These are phyloP conservation scores for Candida corydali DNA, from an alignment of 805 yeast genomes.

Conservation along the genomic window DNA sequence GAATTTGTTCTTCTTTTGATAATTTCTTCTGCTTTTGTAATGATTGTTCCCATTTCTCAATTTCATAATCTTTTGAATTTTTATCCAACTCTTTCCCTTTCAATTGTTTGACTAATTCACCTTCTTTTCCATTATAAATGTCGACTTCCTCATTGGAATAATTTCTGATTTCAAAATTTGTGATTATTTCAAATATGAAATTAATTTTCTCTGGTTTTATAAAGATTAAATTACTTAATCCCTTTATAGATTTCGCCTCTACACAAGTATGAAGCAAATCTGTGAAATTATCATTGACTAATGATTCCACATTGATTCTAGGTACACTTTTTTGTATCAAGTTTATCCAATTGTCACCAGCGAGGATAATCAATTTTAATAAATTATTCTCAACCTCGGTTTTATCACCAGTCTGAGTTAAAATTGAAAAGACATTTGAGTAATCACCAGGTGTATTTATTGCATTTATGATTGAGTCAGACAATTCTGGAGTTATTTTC, in stretches of 20 bases:
- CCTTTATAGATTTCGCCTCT: slow-evolving; percentile 40
- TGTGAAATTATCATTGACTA: slow-evolving; percentile 35
- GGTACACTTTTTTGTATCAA: slow-evolving; percentile 53
- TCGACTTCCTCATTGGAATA: slow-evolving; percentile 48
- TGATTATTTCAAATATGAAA: slow-evolving; percentile 46
- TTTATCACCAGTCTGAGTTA: slow-evolving; percentile 19
- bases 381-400: slow-evolving; percentile 15
- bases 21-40: slow-evolving; percentile 71
- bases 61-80: slow-evolving; percentile 80
- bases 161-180: slow-evolving; percentile 40
- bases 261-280: slow-evolving; percentile 17
- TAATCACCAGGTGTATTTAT: slow-evolving; percentile 23
- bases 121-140: slow-evolving; percentile 70
- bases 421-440: slow-evolving; percentile 15
- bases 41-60: slow-evolving; percentile 84
- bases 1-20: slow-evolving; percentile 70
- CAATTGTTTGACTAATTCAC: slow-evolving; percentile 62
- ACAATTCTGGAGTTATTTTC: slow-evolving; percentile 21
- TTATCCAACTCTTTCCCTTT: slow-evolving; percentile 45
- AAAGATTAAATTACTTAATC: slow-evolving; percentile 50
- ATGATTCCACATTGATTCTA: slow-evolving; percentile 55
- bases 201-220: slow-evolving; percentile 55
- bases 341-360: slow-evolving; percentile 63
- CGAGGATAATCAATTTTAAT: slow-evolving; percentile 20
- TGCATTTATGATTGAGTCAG: slow-evolving; percentile 42